A percentile compares a stretch with the other conserved stretches of the same genome.
phyloP scores from a whole-genome alignment of 1,284 basidiomycete species.

The Ceratobasidium sp. region DNA sequence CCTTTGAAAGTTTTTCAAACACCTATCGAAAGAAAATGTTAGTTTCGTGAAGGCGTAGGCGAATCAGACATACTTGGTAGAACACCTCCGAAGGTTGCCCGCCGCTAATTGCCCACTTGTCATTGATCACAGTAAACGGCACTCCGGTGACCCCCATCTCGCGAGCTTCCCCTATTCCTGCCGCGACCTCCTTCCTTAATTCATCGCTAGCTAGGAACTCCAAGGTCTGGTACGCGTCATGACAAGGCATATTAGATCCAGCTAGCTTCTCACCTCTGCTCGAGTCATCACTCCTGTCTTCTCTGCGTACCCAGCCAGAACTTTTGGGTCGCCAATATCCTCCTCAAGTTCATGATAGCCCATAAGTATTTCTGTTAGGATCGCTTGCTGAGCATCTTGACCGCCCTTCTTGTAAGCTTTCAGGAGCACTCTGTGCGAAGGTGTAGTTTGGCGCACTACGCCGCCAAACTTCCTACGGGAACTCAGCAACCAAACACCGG shows the following conservation, averaged over 20 bases:
- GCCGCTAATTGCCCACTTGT: constrained; percentile 80
- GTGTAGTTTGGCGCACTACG: constrained; percentile 69
- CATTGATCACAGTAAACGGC: constrained; percentile 81
- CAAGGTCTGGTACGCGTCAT: constrained; percentile 53
- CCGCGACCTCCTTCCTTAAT: constrained; percentile 71
- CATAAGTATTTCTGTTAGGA: constrained; percentile 71
- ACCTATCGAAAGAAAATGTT: background rate
- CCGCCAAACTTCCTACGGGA: constrained; percentile 57
- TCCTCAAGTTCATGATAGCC: constrained; percentile 71
- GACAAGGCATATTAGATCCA: background rate
- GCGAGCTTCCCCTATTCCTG: constrained; percentile 73
- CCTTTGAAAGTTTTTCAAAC: constrained; percentile 42
- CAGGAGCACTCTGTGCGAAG: constrained; percentile 76
- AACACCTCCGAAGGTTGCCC: constrained; percentile 78
- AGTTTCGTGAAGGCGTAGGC: background rate
- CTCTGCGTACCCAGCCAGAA: constrained; percentile 72
- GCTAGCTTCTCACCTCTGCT: constrained; percentile 64
- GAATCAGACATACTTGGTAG: constrained; percentile 64
- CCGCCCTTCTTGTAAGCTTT: constrained; percentile 78
- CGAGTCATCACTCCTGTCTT: constrained; percentile 68
- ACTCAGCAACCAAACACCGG: constrained; percentile 6
- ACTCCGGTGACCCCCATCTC: constrained; percentile 80
- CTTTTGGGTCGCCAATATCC: constrained; percentile 69
- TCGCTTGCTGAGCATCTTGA: constrained; percentile 67
- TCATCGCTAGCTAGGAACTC: constrained; percentile 76